Percentiles rank a stretch among this genome's conserved stretches.
phyloP scores from a whole-genome alignment of 2,329 filamentous ascomycete species.

The Aspergillus melleus region DNA sequence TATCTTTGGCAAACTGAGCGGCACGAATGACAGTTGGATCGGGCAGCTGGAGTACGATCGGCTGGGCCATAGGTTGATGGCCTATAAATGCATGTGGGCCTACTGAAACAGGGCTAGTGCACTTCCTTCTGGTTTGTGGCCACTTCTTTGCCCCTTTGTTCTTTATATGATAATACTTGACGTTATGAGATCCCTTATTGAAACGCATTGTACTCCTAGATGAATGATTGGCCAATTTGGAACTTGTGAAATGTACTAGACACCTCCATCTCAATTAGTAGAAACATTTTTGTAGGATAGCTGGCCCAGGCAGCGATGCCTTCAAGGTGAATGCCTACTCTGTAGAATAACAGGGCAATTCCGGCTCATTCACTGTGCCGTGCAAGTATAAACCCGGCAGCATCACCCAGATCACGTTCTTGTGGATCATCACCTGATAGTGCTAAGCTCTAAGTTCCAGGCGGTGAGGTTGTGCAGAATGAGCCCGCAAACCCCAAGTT shows the following conservation, averaged over 20 bases:
- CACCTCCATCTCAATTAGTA: neutral
- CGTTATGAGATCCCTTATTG: conserved; percentile 10
- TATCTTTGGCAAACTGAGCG: conserved; percentile 84
- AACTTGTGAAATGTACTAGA: neutral
- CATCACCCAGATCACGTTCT: too few species aligned
- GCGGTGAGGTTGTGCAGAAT: conserved; percentile 34
- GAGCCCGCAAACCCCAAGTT: conserved; percentile 19
- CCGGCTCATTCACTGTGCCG: neutral
- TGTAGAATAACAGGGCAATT: too few species aligned
- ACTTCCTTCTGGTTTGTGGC: neutral
- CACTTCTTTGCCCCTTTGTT: conserved; percentile 7
- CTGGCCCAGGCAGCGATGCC: neutral
- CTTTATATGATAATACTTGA: conserved; percentile 10
- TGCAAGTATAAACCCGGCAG: neutral
- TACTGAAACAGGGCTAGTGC: conserved; percentile 41
- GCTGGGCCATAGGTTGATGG: conserved; percentile 75
- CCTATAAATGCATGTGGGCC: conserved; percentile 73
- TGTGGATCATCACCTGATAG: neutral
- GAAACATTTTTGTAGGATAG: neutral
- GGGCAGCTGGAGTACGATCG: conserved; percentile 83
- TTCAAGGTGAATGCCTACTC: too few species aligned
- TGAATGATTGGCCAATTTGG: neutral
- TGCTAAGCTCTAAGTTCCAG: conserved; percentile 17
- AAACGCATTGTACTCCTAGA: conserved; percentile 3
- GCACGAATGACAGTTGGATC: conserved; percentile 94